Evolutionary conservation across 306 rosid species (phyloP), one percentile per base, ranked within the genome.

Genomic region (Quillaja saponaria): DNA sequence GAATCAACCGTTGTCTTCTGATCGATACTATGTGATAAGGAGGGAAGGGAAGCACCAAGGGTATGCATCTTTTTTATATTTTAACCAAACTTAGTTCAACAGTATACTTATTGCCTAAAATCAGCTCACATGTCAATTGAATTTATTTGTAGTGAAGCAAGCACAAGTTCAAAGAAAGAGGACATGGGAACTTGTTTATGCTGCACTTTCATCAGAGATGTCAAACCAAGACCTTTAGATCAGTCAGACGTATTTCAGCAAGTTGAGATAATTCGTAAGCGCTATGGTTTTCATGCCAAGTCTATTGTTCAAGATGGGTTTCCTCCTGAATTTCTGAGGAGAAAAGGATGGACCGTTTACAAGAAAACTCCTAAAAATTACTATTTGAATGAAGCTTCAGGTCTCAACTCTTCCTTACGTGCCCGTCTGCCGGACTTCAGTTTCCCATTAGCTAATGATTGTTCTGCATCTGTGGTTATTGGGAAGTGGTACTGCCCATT

Each of bases 401-500:
- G 80, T 31, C 58, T 81, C 7, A 64, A 73, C 48, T 16, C 66
- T 6, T 6, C 59, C 14, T 82, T 76, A 8, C 58, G 75, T 10
- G 57, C 75, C 56, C 55, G 34, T 2, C 65, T 73, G 6, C 85
- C 80, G 7, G 67, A 52, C 28, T 70, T 76, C 48, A 34, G 50
- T 17, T 76, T 76, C 42, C 33, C 76, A 13, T 34, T 69, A 3
- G 13, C 57, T 4, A 3, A 19, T 17, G 25, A 38, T 8, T n/a
- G 59, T 51, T 56, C 77, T 6, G 25, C 33, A 12, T 51, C 51
- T n/a, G 76, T 76, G 47, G 64, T 64, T 9, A 77, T 78, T 0
- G 84, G 87, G 35, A 82, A 82, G 19, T 78, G 87, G 81, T 78
- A 59, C 20, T 40, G 67, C 55, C 87, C 79, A 2, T 74, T 78